Conservation (phyloP, 2,329 filamentous ascomycete genomes). For the Cadophora sp. region DNA sequence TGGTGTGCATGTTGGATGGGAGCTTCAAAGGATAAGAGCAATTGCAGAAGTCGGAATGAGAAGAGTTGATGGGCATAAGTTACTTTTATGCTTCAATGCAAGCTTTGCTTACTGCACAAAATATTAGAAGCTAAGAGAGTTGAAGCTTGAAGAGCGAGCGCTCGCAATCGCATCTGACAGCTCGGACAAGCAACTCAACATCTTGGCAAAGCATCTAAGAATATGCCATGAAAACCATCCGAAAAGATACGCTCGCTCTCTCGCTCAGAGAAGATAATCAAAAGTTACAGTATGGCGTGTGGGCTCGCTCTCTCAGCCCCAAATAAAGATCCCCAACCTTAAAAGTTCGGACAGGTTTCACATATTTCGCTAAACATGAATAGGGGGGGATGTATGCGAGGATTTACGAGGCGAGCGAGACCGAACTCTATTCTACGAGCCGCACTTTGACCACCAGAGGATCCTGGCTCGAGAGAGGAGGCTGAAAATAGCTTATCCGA, state of each 20-base stretch:
- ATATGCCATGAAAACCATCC: neutral
- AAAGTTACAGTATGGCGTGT: neutral
- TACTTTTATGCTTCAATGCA: neutral
- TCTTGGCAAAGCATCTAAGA: neutral
- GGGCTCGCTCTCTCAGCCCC: neutral
- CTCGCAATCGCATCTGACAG: neutral
- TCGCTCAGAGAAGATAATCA: neutral
- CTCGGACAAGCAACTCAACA: neutral
- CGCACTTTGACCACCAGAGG: neutral
- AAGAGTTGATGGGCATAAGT: neutral
- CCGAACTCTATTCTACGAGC: neutral
- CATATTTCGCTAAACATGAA: neutral
- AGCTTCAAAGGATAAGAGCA: neutral
- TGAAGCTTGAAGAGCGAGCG: neutral
- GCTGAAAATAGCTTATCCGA: neutral
- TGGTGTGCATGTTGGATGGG: neutral
- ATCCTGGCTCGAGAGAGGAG: neutral
- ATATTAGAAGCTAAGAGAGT: neutral
- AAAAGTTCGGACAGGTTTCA: neutral
- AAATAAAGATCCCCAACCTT: neutral
- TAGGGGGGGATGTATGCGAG: neutral
- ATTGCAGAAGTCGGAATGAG: neutral
- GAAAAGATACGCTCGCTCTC: neutral
- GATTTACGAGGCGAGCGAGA: neutral
- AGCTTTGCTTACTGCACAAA: neutral